A percentile compares a stretch with the other conserved stretches of the same genome.
Evolutionary conservation across 176 grass and related monocot species (phyloP).

Genomic region (Ensete ventricosum): DNA sequence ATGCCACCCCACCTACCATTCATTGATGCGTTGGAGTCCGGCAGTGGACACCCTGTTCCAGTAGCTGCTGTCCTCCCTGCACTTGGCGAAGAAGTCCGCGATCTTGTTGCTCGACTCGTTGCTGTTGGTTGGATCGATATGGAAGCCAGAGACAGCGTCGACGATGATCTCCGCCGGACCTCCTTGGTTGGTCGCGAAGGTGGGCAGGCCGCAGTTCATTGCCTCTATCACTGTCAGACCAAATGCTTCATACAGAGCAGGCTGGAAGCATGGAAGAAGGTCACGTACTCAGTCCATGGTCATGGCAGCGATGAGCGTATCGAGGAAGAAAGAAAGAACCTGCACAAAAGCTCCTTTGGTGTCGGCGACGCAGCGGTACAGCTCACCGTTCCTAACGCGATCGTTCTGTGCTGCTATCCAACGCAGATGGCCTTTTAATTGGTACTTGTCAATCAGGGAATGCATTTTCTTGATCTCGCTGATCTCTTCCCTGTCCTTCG

Average conservation of each 20-base stretch:
- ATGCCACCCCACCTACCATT: neutral
- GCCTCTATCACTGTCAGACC: constrained; percentile 9
- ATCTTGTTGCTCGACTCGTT: constrained; percentile 12
- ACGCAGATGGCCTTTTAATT: constrained; percentile 67
- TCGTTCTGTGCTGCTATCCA: constrained; percentile 89
- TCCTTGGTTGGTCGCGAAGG: constrained; percentile 11
- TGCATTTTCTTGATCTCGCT: constrained; percentile 95
- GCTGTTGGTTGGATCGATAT: constrained; percentile 1
- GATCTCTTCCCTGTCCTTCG: constrained; percentile 91
- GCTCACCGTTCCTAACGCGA: constrained; percentile 72
- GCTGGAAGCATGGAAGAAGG: neutral
- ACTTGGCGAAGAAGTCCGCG: constrained; percentile 9
- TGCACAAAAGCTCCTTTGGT: constrained; percentile 91
- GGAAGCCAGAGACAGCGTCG: constrained; percentile 11
- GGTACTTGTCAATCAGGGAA: constrained; percentile 63
- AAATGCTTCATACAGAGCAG: constrained; percentile 10
- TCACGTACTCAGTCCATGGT: too few relatives aligned
- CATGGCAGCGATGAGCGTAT: too few relatives aligned
- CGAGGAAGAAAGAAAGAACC: constrained; percentile 25
- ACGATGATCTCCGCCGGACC: constrained; percentile 11
- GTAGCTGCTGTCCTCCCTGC: neutral
- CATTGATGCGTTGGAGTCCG: constrained; percentile 1
- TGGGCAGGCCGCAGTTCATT: constrained; percentile 9
- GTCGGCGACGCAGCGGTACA: constrained; percentile 85
- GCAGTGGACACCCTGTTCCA: constrained; percentile 3